Evolutionary conservation across 78 protist species (phyloP).

Genomic region (Dictyostelium firmibasis): DNA sequence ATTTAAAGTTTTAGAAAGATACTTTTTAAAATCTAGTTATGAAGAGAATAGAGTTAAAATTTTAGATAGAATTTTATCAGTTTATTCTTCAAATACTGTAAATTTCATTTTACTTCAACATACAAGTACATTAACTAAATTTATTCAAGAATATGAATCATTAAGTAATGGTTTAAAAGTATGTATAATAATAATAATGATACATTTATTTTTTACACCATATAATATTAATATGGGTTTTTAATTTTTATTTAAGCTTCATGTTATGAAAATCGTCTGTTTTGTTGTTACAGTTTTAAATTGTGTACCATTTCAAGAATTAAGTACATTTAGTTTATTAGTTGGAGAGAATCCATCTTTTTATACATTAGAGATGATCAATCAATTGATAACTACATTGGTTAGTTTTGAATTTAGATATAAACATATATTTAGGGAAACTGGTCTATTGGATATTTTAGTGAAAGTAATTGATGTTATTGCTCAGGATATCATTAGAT

Average conservation of each 20-base stretch:
- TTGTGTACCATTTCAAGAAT: constrained; percentile 78
- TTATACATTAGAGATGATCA: constrained; percentile 56
- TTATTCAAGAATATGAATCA: constrained; percentile 61
- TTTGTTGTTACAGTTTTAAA: constrained; percentile 77
- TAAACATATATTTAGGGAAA: constrained; percentile 70
- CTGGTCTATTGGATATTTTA: constrained; percentile 62
- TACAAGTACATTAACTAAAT: constrained; percentile 40
- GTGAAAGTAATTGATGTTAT: constrained; percentile 41
- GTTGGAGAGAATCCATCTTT: constrained; percentile 62
- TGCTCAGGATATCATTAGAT: constrained; percentile 28
- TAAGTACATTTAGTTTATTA: constrained; percentile 58
- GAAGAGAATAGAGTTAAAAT: constrained; percentile 63
- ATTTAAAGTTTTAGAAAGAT: constrained; percentile 53
- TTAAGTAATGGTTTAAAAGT: constrained; percentile 56
- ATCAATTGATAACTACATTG: constrained; percentile 58
- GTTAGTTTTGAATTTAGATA: constrained; percentile 69
- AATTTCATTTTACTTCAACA: constrained; percentile 62
- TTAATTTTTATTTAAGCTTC: neutral
- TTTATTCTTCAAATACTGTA: constrained; percentile 48
- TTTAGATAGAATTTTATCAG: constrained; percentile 37
- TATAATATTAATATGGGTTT: too few relatives aligned
- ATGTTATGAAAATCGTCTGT: constrained; percentile 70
- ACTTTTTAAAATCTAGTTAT: constrained; percentile 44
- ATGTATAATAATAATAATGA: too few relatives aligned
- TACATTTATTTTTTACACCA: too few relatives aligned